Evolutionary conservation across 228 moss, liverwort and hornwort species (phyloP), one percentile per base, ranked within the genome.

Genomic region (Sphagnum fallax): DNA sequence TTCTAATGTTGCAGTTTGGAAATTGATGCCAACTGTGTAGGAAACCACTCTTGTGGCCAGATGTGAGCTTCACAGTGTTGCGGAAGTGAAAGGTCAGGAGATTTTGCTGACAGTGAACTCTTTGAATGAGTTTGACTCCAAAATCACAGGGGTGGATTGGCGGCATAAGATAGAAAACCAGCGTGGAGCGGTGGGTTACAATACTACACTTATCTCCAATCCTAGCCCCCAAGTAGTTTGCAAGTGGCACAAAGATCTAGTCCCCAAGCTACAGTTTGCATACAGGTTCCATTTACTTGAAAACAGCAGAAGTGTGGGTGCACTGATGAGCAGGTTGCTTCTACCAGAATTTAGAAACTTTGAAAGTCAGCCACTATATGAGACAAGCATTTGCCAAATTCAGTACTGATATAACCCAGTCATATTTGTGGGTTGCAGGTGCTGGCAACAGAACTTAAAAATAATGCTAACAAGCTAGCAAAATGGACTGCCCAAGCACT

Each of bases 401-500:
- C 32, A 32, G 32, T 3, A 32, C 32, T 32, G 32, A 32, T 32
- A 32, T 32, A 32, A 32, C 32, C 32, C 32, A 32, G 32, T 32
- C 2, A 3, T 32, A 32, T 32, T 2, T 32, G 32, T 32, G 32
- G 55, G 2, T 8, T 76, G 71, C 83, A 95, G 97, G 97, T 97
- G 13, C 67, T 98, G 60, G 97, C 97, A 10, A 98, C 93, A 47
- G 97, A 98, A 69, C 82, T 98, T 16, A 98, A 98, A 73, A 98
- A 98, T 68, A 98, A 98, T 55, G 93, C 97, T 6, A 98, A 98
- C 79, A 98, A 98, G 86, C 81, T 98, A 32, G 97, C 97, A 4
- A 98, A 93, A 79, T 98, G 97, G 97, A 98, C 97, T 51, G 93
- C 97, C 52, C 97, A 98, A 78, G 97, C 97, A 48, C 87, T 98